Base-by-base conservation (phyloP, 345 rosid species). In the Eucalyptus tenuipes region DNA sequence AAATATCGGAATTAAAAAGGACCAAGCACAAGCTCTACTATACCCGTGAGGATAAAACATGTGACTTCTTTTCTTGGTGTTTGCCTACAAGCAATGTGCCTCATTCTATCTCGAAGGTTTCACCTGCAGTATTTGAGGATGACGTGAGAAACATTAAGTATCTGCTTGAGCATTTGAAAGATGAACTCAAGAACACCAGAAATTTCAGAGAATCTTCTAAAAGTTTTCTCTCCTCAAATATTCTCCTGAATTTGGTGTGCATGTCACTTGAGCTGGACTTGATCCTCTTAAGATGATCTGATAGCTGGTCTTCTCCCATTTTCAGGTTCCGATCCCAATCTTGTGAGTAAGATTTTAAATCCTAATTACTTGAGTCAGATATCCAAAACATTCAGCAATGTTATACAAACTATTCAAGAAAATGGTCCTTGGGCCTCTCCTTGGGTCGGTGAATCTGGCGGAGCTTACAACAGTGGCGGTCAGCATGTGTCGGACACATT, bases 381-480 rank as follows among this genome's bases (percentile, higher is more conserved):
- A 87, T 91, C 95, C 29, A 90, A 92, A 90, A 95, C 95, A 53
- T 97, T 98, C 90, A 89, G 90, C 91, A 91, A 91, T 86, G 93
- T 98, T 87, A 89, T 89, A 57, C 91, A 93, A 37, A 93, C 96
- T 64, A 93, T 98, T 87, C 89, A 90, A 71, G 93, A 92, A 89
- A 88, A 94, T 40, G 98, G 99, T 88, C 94, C 96, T 25, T 97
- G 99, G 99, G 94, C 99, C 85, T 95, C 97, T 91, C 94, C 98
- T 42, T 98, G 99, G 99, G 99, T 98, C 85, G 99, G 99, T 87
- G 99, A 98, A 91, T 94, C 99, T 85, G 99, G 99, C 71, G 99
- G 99, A 52, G 99, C 99, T 87, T 98, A 93, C 91, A 98, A 98
- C 91, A 98, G 99, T 68, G 99, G 99, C 10, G 99, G 99, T 33